Conservation (phyloP, 1,284 basidiomycete species). For the Trichosporon sp. region DNA sequence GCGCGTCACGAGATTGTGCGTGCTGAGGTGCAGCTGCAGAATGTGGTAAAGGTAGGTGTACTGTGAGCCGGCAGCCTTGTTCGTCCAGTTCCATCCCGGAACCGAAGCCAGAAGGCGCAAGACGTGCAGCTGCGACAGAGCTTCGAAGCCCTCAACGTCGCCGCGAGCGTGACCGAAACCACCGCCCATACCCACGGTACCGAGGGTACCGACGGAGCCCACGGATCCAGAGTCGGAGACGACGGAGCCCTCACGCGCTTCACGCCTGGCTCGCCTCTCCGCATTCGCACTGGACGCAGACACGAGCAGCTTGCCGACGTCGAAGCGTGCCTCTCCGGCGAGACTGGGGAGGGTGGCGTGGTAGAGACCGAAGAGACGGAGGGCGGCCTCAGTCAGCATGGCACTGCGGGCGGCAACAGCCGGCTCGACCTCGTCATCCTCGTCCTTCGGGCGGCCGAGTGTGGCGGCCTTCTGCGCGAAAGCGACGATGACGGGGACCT, state of each 20-base stretch:
- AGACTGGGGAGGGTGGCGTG: constrained; percentile 72
- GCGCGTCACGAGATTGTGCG: constrained; percentile 63
- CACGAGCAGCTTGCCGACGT: constrained; percentile 76
- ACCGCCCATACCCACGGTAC: constrained; percentile 57
- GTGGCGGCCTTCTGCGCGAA: constrained; percentile 65
- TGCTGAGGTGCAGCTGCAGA: constrained; percentile 65
- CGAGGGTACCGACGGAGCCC: constrained; percentile 50
- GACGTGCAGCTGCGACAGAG: constrained; percentile 74
- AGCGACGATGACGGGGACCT: constrained; percentile 77
- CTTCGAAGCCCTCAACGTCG: constrained; percentile 62
- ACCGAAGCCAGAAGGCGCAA: constrained; percentile 71
- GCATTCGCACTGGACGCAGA: constrained; percentile 59
- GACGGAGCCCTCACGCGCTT: constrained; percentile 53
- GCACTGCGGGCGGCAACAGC: constrained; percentile 55
- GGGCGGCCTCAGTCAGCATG: constrained; percentile 73
- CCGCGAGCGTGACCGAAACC: constrained; percentile 57
- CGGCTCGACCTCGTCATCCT: constrained; percentile 51
- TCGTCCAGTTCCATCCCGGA: constrained; percentile 74
- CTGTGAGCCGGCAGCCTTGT: constrained; percentile 63
- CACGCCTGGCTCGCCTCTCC: constrained; percentile 48
- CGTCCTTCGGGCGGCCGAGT: constrained; percentile 47
- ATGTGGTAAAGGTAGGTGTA: constrained; percentile 66
- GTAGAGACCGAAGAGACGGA: constrained; percentile 81
- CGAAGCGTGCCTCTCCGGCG: constrained; percentile 77
- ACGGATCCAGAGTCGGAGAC: constrained; percentile 51